These are phyloP conservation scores for Aquilaria malaccensis DNA, from an alignment of 345 rosid genomes.

Conservation along the genomic window DNA sequence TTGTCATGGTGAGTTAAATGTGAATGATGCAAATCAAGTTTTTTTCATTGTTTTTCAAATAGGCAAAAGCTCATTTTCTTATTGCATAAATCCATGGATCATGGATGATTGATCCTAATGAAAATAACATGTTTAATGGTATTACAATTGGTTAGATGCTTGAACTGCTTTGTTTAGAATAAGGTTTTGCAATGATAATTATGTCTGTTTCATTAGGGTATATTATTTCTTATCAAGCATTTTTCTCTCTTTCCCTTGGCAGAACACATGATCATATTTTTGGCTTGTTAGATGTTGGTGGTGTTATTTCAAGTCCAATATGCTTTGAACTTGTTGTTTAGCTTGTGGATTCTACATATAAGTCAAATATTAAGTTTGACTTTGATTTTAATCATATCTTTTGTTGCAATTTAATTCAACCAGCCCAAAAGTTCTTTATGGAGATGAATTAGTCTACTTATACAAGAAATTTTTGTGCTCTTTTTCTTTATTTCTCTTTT, in stretches of 20 bases:
- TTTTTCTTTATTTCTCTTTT: constrained; percentile 6
- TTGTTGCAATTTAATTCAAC: constrained; percentile 63
- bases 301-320: too few species aligned
- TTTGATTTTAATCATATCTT: constrained; percentile 9
- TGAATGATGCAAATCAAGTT: neutral
- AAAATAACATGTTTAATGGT: neutral
- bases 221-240: too few species aligned
- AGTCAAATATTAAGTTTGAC: constrained; percentile 1
- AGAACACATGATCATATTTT: too few species aligned
- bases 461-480: constrained; percentile 57
- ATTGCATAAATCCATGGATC: too few species aligned
- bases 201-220: too few species aligned
- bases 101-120: too few species aligned
- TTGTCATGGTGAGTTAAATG: constrained; percentile 58
- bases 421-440: constrained; percentile 51
- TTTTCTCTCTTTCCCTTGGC: too few species aligned
- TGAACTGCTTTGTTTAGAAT: too few species aligned
- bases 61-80: neutral
- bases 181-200: too few species aligned
- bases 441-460: constrained; percentile 52
- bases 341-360: too few species aligned
- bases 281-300: too few species aligned
- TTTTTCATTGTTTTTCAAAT: neutral
- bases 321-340: too few species aligned
- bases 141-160: neutral